Evolutionary conservation across 2,329 filamentous ascomycete species (phyloP).

Genomic region (Scedosporium aurantiacum): DNA sequence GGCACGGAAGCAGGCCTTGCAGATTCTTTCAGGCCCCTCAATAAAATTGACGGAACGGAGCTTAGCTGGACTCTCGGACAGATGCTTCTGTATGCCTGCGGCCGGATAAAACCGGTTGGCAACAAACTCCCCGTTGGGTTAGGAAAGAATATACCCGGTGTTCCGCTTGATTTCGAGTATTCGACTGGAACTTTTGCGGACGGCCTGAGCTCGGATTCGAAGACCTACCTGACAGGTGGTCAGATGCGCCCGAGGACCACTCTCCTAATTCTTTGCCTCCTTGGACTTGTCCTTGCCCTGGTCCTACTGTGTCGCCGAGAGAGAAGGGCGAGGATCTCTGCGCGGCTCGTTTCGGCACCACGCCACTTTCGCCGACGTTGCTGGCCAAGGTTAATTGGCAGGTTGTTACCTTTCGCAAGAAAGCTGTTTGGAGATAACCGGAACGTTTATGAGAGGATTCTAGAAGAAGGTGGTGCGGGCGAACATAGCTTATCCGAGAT

Average conservation of each 20-base stretch:
- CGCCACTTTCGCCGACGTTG: not conserved
- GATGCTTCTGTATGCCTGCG: slow-evolving; percentile 89
- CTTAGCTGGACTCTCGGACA: slow-evolving; percentile 96
- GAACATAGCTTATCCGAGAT: slow-evolving; percentile 70
- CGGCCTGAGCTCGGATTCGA: not conserved
- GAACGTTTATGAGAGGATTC: slow-evolving; percentile 65
- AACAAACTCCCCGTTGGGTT: slow-evolving; percentile 71
- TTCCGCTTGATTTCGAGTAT: slow-evolving; percentile 72
- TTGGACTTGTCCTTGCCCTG: slow-evolving; percentile 58
- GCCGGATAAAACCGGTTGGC: slow-evolving; percentile 61
- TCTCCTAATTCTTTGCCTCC: slow-evolving; percentile 64
- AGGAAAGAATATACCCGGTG: slow-evolving; percentile 62
- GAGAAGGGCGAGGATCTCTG: not conserved
- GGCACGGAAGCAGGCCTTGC: slow-evolving; percentile 66
- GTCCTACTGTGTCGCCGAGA: slow-evolving; percentile 43
- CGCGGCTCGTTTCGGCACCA: not conserved
- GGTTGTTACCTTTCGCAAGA: slow-evolving; percentile 32
- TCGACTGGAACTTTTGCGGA: slow-evolving; percentile 40
- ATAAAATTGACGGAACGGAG: slow-evolving; percentile 85
- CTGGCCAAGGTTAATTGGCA: not conserved
- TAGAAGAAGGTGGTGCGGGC: slow-evolving; percentile 65
- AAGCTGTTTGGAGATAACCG: slow-evolving; percentile 54
- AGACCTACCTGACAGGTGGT: not conserved
- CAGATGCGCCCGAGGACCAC: slow-evolving; percentile 40
- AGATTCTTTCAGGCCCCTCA: slow-evolving; percentile 81